Conservation (phyloP, 225 moss, liverwort and hornwort species). For the Sphagnum contortum region DNA sequence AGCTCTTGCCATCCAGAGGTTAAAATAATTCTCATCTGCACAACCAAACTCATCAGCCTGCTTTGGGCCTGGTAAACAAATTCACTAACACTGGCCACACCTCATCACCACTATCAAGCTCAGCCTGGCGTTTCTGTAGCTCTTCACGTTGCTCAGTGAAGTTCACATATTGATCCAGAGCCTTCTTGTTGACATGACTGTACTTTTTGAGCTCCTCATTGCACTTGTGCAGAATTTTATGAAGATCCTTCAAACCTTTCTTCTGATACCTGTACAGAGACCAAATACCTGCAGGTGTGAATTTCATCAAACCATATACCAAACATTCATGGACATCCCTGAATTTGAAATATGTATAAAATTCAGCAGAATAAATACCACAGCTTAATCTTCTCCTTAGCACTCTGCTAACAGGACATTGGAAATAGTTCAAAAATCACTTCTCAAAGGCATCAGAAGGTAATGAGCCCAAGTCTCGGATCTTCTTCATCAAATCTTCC, state of each 20-base stretch:
- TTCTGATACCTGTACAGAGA: slow-evolving; percentile 37
- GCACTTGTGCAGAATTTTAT: slow-evolving; percentile 62
- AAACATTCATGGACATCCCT: too few relatives aligned
- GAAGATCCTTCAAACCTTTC: slow-evolving; percentile 49
- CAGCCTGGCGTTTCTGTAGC: slow-evolving; percentile 77
- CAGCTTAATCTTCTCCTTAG: too few relatives aligned
- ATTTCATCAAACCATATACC: neutral
- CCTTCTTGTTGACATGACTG: slow-evolving; percentile 95
- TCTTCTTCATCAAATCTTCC: slow-evolving; percentile 76
- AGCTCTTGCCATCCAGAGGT: too few relatives aligned
- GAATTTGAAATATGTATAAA: too few relatives aligned
- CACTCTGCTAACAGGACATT: neutral
- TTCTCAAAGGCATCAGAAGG: slow-evolving; percentile 63
- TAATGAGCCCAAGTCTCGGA: slow-evolving; percentile 52
- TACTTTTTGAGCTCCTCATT: slow-evolving; percentile 92
- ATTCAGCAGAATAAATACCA: too few relatives aligned
- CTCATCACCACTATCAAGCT: slow-evolving; percentile 90
- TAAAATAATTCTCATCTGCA: neutral
- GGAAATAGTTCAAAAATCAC: slow-evolving; percentile 9
- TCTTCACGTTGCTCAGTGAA: slow-evolving; percentile 93
- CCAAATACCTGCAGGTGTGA: neutral
- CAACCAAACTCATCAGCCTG: too few relatives aligned
- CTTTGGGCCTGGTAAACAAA: neutral
- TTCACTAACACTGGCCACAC: slow-evolving; percentile 13
- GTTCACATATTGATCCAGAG: slow-evolving; percentile 87